Conservation (phyloP, 2,329 filamentous ascomycete genomes). For the Stemphylium lycopersici region DNA sequence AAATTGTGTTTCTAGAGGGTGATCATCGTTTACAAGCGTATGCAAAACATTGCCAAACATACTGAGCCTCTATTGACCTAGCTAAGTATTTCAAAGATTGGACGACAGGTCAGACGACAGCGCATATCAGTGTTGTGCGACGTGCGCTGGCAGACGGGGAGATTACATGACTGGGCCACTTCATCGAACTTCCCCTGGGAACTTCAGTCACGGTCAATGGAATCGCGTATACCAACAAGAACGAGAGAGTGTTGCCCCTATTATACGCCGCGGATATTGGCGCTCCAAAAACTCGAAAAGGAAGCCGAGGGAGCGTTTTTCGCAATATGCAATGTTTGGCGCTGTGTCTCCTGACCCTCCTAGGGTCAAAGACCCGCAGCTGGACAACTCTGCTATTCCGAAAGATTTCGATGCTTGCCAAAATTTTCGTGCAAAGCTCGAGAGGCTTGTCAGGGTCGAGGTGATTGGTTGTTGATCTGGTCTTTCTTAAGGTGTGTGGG, state of each 20-base stretch:
- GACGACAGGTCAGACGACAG: background rate
- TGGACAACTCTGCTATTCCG: background rate
- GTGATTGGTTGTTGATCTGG: no score
- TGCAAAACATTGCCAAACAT: background rate
- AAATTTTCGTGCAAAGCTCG: no score
- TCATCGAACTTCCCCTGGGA: constrained; percentile 14
- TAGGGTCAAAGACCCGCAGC: background rate
- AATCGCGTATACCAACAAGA: constrained; percentile 15
- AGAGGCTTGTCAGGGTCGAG: no score
- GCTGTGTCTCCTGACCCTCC: background rate
- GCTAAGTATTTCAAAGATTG: background rate
- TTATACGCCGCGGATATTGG: constrained; percentile 1
- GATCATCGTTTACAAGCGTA: constrained; percentile 14
- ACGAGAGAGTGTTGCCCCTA: background rate
- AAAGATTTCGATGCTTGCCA: background rate
- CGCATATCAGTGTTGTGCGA: constrained; percentile 8
- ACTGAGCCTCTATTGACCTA: background rate
- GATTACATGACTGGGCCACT: constrained; percentile 5
- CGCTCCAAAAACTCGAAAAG: background rate
- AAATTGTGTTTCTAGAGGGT: background rate
- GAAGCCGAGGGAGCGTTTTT: background rate
- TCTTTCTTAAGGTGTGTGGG: no score
- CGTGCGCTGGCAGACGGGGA: background rate
- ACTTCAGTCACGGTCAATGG: constrained; percentile 25
- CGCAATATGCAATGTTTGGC: background rate